Evolutionary conservation across 2,329 filamentous ascomycete species (phyloP), one percentile per base, ranked within the genome.

Genomic region (Aspergillus phoenicis): DNA sequence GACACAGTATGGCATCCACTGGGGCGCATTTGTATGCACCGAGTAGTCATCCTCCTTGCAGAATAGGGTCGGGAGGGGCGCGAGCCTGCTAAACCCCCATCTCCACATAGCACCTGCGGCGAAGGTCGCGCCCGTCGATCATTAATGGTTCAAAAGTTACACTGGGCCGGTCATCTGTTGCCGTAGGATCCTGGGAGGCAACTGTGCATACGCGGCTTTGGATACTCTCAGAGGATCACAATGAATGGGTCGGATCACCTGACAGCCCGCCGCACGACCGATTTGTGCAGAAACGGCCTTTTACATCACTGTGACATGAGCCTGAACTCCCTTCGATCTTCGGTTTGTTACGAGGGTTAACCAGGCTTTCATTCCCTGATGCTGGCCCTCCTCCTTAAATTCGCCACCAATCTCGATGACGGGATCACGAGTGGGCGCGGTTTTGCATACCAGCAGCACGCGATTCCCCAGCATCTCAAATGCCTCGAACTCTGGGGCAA

Each of bases 221-320:
- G 11, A 17, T 36, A 36, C 11, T 36, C 33, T 36, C 33, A 36
- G 33, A n/a, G 26, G 15, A 15, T 26, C 8, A 3, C 8, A 4
- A 30, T 20, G 24, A 17, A 26, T 28, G 45, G 22, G 24, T n/a
- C 22, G 15, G 47, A 28, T 51, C 47, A 51, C 47, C 47, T 51
- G 47, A 51, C 15, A 30, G 15, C 20, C 41, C 20, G 8, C 10
- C 24, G 5, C 20, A 17, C 41, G 17, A 6, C 20, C 3, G 41
- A 45, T 45, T 45, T 15, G 41, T 20, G 41, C 41, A 45, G 10
- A 36, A 45, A 22, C 41, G 20, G 47, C 47, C 47, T n/a, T 51
- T 33, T 30, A 51, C 47, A 51, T 51, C 47, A 51, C 47, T 6
- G 47, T 51, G 47, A 51, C 47, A 51, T 51, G 24, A 30, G 7